Conservation (phyloP, 2,329 filamentous ascomycete genomes). For the Penicillium italicum region DNA sequence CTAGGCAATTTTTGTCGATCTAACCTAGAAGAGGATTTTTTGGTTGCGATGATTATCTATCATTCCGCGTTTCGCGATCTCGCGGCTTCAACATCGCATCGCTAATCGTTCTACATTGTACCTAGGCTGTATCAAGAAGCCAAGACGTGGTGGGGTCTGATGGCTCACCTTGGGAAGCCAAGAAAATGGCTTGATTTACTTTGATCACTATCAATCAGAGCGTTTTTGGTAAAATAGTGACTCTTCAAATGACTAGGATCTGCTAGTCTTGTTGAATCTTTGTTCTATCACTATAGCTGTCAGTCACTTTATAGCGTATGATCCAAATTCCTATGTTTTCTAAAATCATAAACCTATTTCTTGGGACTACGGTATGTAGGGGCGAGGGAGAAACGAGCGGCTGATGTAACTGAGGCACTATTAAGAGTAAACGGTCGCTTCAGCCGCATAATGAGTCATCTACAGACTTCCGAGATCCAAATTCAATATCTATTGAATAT, state of each 20-base stretch:
- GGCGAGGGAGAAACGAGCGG: too few relatives aligned
- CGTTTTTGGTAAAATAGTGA: neutral
- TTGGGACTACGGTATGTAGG: too few relatives aligned
- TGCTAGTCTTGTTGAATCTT: neutral
- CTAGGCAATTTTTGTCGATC: neutral
- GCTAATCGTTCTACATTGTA: neutral
- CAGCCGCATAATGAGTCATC: neutral
- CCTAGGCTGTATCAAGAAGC: neutral
- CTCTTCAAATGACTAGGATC: neutral
- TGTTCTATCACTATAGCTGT: neutral
- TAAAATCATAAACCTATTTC: too few relatives aligned
- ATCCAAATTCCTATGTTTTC: neutral
- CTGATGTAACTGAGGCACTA: too few relatives aligned
- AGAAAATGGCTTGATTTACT: conserved; percentile 1
- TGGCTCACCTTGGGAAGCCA: neutral
- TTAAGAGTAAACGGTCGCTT: neutral
- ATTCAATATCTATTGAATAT: neutral
- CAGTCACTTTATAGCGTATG: neutral
- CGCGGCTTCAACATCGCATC: neutral
- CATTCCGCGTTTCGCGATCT: neutral
- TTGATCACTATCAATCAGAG: neutral
- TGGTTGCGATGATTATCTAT: neutral
- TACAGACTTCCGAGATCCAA: too few relatives aligned
- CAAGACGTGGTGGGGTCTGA: neutral
- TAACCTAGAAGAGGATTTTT: neutral